A percentile compares a stretch with the other conserved stretches of the same genome.
phyloP scores from a whole-genome alignment of 495 filamentous ascomycete species.

The Penicillium salamii region DNA sequence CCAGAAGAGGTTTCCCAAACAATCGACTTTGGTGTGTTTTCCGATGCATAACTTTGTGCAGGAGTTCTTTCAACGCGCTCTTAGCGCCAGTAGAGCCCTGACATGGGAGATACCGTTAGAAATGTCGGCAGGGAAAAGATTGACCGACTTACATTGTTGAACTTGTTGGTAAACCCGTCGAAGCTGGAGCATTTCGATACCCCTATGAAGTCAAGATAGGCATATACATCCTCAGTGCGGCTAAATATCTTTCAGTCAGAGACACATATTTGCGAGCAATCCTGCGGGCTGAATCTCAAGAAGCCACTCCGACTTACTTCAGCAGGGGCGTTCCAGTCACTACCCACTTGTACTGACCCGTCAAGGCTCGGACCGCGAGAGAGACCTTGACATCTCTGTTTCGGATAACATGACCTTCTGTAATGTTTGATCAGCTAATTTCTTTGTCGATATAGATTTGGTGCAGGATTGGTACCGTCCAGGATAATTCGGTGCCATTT shows the following conservation, averaged over 20 bases:
- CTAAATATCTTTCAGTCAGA: too few species aligned
- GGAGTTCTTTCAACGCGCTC: slow-evolving; percentile 6
- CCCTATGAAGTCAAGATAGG: slow-evolving; percentile 58
- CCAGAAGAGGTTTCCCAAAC: slow-evolving; percentile 53
- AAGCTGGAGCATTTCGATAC: slow-evolving; percentile 42
- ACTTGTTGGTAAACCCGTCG: slow-evolving; percentile 48
- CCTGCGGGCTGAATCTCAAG: too few species aligned
- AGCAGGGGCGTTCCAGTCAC: slow-evolving; percentile 61
- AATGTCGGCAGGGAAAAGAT: background rate
- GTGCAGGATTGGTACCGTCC: slow-evolving; percentile 45
- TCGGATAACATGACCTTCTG: slow-evolving; percentile 58
- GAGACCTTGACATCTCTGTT: slow-evolving; percentile 49
- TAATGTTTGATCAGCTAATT: too few species aligned
- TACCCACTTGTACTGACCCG: slow-evolving; percentile 55
- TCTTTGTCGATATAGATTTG: too few species aligned
- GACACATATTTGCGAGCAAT: too few species aligned
- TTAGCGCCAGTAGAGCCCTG: too few species aligned
- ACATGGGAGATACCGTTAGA: too few species aligned
- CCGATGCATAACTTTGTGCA: slow-evolving; percentile 47
- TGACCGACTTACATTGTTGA: slow-evolving; percentile 27
- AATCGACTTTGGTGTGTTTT: slow-evolving; percentile 51
- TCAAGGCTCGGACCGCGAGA: slow-evolving; percentile 52
- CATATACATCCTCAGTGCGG: slow-evolving; percentile 49
- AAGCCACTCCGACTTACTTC: slow-evolving; percentile 32
- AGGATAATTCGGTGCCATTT: slow-evolving; percentile 55